phyloP scores from a whole-genome alignment of 352 stramenopile species.

The Phytopythium helicoides region DNA sequence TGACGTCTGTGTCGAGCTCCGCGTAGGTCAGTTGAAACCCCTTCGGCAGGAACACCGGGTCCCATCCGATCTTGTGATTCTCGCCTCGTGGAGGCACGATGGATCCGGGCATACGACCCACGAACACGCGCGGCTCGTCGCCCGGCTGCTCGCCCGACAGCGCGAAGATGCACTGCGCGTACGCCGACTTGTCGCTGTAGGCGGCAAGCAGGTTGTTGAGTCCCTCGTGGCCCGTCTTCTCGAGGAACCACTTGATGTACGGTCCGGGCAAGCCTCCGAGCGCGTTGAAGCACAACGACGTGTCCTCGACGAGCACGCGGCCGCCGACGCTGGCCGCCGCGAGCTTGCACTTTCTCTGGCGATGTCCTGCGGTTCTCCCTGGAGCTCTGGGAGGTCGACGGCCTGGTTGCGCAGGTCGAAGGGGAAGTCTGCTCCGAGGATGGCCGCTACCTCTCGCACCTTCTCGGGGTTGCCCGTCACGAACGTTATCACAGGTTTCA shows the following conservation, averaged over 20 bases:
- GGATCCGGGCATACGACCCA: conserved; percentile 89
- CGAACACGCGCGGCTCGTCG: conserved; percentile 90
- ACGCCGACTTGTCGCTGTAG: conserved; percentile 95
- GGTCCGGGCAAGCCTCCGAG: conserved; percentile 92
- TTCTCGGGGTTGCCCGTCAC: conserved; percentile 89
- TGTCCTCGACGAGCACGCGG: conserved; percentile 96
- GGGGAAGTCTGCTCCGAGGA: conserved; percentile 83
- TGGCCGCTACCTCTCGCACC: conserved; percentile 74
- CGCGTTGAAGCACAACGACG: conserved; percentile 96
- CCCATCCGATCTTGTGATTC: conserved; percentile 86
- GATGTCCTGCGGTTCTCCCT: conserved; percentile 95
- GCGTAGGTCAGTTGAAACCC: conserved; percentile 86
- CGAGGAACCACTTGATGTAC: conserved; percentile 99
- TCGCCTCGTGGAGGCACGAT: conserved; percentile 92
- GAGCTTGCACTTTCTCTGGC: conserved; percentile 93
- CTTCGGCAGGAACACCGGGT: conserved; percentile 88
- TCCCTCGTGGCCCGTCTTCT: conserved; percentile 92
- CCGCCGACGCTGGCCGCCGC: conserved; percentile 85
- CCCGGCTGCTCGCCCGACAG: conserved; percentile 64
- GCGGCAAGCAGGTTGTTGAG: conserved; percentile 94
- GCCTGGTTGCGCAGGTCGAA: conserved; percentile 92
- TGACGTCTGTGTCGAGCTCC: conserved; percentile 87
- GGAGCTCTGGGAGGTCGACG: conserved; percentile 96
- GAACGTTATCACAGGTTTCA: conserved; percentile 64
- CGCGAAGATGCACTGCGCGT: conserved; percentile 96